A percentile compares a stretch with the other conserved stretches of the same genome.
Evolutionary conservation across 164 flowering plant species (phyloP).

Genomic region (Hamamelis virginiana): DNA sequence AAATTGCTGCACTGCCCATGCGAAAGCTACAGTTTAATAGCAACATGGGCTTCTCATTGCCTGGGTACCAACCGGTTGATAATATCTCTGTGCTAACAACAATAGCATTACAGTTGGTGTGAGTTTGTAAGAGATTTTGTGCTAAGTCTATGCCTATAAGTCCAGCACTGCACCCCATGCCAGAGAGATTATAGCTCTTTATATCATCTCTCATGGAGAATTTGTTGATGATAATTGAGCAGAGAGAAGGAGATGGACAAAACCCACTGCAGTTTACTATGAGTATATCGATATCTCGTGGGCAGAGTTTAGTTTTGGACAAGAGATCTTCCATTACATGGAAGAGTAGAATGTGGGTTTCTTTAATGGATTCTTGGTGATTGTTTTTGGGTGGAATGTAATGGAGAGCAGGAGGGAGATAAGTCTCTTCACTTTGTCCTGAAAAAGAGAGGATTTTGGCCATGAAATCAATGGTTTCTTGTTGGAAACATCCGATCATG

Average conservation of each 20-base stretch:
- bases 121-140: too few relatives aligned
- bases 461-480: constrained; percentile 55
- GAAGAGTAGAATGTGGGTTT: constrained; percentile 56
- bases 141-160: too few relatives aligned
- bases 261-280: constrained; percentile 71
- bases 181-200: too few relatives aligned
- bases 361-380: constrained; percentile 45
- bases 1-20: too few relatives aligned
- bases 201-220: too few relatives aligned
- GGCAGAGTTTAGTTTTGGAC: constrained; percentile 43
- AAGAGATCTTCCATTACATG: constrained; percentile 60
- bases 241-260: constrained; percentile 65
- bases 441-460: constrained; percentile 45
- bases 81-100: constrained; percentile 70
- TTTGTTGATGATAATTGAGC: too few relatives aligned
- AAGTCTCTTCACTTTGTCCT: constrained; percentile 57
- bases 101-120: constrained; percentile 43
- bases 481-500: constrained; percentile 28
- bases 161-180: too few relatives aligned
- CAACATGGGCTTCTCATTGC: too few relatives aligned
- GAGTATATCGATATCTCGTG: constrained; percentile 53
- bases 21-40: too few relatives aligned
- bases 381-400: constrained; percentile 60
- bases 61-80: too few relatives aligned
- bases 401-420: constrained; percentile 62